Conservation (phyloP, 495 filamentous ascomycete genomes). For the Staphylotrichum longicolle region DNA sequence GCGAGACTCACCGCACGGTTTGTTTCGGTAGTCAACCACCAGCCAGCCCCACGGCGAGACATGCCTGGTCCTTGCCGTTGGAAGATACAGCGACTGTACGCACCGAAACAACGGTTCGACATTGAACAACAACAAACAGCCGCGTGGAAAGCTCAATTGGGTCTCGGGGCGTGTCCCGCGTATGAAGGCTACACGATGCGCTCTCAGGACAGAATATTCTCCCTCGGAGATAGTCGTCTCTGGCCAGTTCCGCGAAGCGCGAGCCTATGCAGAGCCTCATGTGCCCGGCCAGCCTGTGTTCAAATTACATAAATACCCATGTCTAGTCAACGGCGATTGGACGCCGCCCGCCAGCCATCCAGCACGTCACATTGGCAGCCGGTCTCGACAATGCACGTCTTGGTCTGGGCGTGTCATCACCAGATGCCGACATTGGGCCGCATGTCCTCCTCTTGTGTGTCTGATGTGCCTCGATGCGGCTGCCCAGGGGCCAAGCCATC, state of each 20-base stretch:
- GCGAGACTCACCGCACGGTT: too few relatives aligned
- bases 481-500: too few relatives aligned
- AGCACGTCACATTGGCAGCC: constrained; percentile 1
- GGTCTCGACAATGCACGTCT: neutral
- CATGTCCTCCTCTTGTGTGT: neutral
- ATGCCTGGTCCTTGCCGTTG: too few relatives aligned
- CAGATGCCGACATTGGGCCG: neutral
- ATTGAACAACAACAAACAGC: too few relatives aligned
- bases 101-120: too few relatives aligned
- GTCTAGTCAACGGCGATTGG: neutral
- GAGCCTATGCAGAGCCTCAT: constrained; percentile 12
- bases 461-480: too few relatives aligned
- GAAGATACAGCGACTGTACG: too few relatives aligned
- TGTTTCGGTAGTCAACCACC: too few relatives aligned
- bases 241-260: neutral
- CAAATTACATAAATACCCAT: constrained; percentile 5
- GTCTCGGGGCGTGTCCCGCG: too few relatives aligned
- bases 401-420: neutral
- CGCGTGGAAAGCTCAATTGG: too few relatives aligned
- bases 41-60: too few relatives aligned
- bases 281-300: neutral
- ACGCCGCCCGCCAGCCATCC: neutral
- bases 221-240: constrained; percentile 21
- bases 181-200: too few relatives aligned
- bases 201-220: neutral